Evolutionary conservation across 148 eudicot genomes (phyloP).

Genomic region (Rhododendron henanense): DNA sequence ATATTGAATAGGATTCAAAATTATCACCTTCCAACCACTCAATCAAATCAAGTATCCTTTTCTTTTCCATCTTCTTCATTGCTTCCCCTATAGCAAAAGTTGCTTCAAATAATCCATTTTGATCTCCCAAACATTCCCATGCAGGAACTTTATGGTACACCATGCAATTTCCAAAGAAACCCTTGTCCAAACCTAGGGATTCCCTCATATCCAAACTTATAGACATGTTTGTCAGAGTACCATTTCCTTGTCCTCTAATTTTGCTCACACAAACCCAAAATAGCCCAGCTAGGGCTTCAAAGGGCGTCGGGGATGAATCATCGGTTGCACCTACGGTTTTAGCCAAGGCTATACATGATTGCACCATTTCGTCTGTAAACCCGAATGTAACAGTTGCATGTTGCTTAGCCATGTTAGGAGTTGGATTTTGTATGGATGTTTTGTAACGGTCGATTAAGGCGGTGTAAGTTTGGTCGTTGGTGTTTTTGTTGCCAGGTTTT

Average conservation of each 20-base stretch:
- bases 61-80: slow-evolving; percentile 17
- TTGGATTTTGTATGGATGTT: slow-evolving; percentile 18
- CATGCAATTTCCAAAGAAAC: slow-evolving; percentile 46
- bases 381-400: slow-evolving; percentile 28
- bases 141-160: no score
- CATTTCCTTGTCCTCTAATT: slow-evolving; percentile 29
- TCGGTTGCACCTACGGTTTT: neutral
- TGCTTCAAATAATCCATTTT: no score
- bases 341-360: slow-evolving; percentile 36
- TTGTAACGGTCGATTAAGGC: no score
- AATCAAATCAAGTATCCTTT: no score
- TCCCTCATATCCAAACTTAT: slow-evolving; percentile 45
- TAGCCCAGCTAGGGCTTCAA: slow-evolving; percentile 45
- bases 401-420: no score
- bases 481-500: no score
- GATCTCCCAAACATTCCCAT: no score
- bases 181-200: slow-evolving; percentile 42
- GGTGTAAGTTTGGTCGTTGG: no score
- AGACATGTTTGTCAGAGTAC: slow-evolving; percentile 42
- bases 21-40: no score
- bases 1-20: no score
- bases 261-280: slow-evolving; percentile 16
- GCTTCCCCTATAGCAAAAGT: no score
- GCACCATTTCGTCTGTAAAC: slow-evolving; percentile 45
- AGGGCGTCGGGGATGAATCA: slow-evolving; percentile 23